Evolutionary conservation across 768 basidiomycete genomes (phyloP).

Genomic region (Krasilnikovozyma curviuscula): DNA sequence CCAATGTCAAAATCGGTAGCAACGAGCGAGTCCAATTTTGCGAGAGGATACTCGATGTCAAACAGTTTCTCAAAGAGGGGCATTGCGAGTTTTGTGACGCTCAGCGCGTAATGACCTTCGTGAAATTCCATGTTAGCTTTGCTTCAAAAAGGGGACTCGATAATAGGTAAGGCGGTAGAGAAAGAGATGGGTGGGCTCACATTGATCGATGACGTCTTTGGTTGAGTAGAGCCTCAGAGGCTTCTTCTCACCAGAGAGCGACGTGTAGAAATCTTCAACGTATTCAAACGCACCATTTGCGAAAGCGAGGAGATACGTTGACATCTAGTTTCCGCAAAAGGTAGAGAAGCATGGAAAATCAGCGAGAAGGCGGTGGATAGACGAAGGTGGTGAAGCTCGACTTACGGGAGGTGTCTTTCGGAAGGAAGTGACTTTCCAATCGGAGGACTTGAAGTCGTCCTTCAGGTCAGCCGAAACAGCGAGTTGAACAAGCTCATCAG

Average conservation of each 20-base stretch:
- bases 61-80: slow-evolving; percentile 87
- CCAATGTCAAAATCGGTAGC: slow-evolving; percentile 76
- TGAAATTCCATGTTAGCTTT: slow-evolving; percentile 64
- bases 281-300: slow-evolving; percentile 51
- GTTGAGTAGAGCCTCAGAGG: slow-evolving; percentile 69
- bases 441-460: no score
- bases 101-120: slow-evolving; percentile 67
- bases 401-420: no score
- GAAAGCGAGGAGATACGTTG: slow-evolving; percentile 70
- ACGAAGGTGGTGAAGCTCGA: no score
- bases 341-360: background rate
- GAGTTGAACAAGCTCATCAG: no score
- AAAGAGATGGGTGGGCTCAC: no score
- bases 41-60: slow-evolving; percentile 76
- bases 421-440: no score
- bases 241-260: slow-evolving; percentile 56
- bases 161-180: background rate
- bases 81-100: slow-evolving; percentile 50
- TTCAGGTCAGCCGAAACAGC: no score
- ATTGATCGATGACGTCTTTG: slow-evolving; percentile 10
- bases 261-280: slow-evolving; percentile 54
- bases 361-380: background rate
- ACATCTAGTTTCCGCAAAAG: slow-evolving; percentile 36
- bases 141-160: slow-evolving; percentile 29
- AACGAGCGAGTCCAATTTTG: slow-evolving; percentile 84